Evolutionary conservation across 2,329 filamentous ascomycete genomes (phyloP).

Genomic region (Nothopassalora personata): DNA sequence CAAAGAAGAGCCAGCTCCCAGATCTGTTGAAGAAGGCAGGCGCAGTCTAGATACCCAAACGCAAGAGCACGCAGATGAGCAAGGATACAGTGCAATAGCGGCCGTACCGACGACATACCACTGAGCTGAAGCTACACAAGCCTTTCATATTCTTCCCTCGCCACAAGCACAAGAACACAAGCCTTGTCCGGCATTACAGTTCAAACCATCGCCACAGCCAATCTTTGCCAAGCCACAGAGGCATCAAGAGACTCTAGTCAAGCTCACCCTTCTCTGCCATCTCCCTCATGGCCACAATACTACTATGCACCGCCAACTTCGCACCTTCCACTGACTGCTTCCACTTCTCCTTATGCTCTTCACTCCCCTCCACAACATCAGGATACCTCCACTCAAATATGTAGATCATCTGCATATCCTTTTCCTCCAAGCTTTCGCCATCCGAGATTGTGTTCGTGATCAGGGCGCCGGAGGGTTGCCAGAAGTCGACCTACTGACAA

Average conservation of each 20-base stretch:
- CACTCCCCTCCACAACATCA: slow-evolving; percentile 33
- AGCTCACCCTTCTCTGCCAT: slow-evolving; percentile 34
- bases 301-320: slow-evolving; percentile 40
- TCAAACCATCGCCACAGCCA: background rate
- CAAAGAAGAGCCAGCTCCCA: slow-evolving; percentile 59
- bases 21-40: slow-evolving; percentile 58
- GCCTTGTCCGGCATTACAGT: too few relatives aligned
- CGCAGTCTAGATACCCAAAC: slow-evolving; percentile 48
- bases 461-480: slow-evolving; percentile 38
- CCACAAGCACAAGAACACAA: too few relatives aligned
- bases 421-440: slow-evolving; percentile 31
- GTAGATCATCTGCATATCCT: slow-evolving; percentile 43
- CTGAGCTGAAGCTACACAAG: too few relatives aligned
- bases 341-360: slow-evolving; percentile 30
- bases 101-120: too few relatives aligned
- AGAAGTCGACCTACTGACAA: slow-evolving; percentile 40
- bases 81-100: background rate
- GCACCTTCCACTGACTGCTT: slow-evolving; percentile 29
- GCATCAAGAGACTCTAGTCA: slow-evolving; percentile 9
- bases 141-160: too few relatives aligned
- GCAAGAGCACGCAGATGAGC: background rate
- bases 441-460: slow-evolving; percentile 43
- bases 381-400: slow-evolving; percentile 41
- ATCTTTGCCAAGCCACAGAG: too few relatives aligned
- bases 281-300: slow-evolving; percentile 39